Base-by-base conservation (phyloP, 1,284 basidiomycete species). In the Stygiomarasmius scandens region DNA sequence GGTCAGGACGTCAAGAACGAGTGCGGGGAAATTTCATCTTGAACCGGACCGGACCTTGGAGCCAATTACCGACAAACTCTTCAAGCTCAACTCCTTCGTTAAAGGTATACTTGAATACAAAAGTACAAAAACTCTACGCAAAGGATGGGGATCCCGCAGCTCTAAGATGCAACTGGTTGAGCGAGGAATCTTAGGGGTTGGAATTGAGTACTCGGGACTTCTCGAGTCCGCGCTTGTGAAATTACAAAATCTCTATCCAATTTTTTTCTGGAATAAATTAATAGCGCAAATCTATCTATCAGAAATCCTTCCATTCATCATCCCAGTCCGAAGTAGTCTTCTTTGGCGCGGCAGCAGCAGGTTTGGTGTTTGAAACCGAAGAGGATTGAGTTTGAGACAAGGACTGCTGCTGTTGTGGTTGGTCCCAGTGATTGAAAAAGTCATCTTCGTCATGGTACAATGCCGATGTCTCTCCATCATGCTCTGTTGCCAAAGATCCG, bases 231-330 rank as follows among this genome's bases (percentile, higher is more conserved):
- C n/a, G n/a, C n/a, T n/a, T n/a, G n/a, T n/a, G n/a, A n/a, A n/a
- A n/a, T n/a, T n/a, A n/a, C n/a, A n/a, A n/a, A n/a, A n/a, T n/a
- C n/a, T n/a, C n/a, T n/a, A 12, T 16, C n/a, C 38, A 12, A n/a
- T 9, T 41, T 41, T 12, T 41, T 6, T 41, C 38, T 16, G 16
- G n/a, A 41, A 41, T 41, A 41, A 41, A 16, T 12, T 41, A 41
- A 41, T 16, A 41, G 11, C 8, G 4, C 11, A 9, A 41, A 41
- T 41, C 38, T 41, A 41, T 19, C 8, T 64, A n/a, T 76, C 80
- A 90, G 66, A 90, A 90, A 67, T 89, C 87, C 71, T 90, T 86
- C 89, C 89, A 92, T 43, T 90, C 88, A 55, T 82, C 86, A 59
- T 82, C 86, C 59, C 83, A 87, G 85, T 88, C 90, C 45, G 83